Evolutionary conservation across 2,329 filamentous ascomycete species (phyloP).

Genomic region (Aureobasidium sp.): DNA sequence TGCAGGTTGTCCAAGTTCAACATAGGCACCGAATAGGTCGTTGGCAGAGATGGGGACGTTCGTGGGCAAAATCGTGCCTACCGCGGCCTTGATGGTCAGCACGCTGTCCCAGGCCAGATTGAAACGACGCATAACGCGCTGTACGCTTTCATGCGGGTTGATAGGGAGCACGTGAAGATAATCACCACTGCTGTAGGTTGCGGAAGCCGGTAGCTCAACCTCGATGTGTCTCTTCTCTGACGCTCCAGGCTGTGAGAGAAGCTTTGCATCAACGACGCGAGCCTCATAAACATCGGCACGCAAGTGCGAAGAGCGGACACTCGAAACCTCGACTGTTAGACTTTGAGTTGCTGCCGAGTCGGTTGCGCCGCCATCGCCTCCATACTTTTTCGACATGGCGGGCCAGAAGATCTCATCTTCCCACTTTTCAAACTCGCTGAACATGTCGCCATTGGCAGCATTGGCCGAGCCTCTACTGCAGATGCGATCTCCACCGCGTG

Average conservation of each 20-base stretch:
- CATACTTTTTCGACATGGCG: conserved; percentile 36
- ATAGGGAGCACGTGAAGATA: conserved; percentile 59
- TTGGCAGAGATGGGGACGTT: conserved; percentile 51
- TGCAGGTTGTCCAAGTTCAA: conserved; percentile 64
- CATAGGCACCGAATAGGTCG: conserved; percentile 58
- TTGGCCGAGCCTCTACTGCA: conserved; percentile 49
- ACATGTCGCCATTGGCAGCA: conserved; percentile 55
- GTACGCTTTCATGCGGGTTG: conserved; percentile 55
- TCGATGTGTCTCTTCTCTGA: conserved; percentile 49
- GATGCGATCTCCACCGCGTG: conserved; percentile 42
- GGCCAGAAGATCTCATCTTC: conserved; percentile 50
- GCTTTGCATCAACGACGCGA: conserved; percentile 45
- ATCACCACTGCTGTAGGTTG: conserved; percentile 63
- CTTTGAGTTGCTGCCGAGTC: conserved; percentile 20
- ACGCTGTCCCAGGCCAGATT: conserved; percentile 58
- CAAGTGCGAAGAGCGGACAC: conserved; percentile 47
- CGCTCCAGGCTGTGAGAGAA: conserved; percentile 43
- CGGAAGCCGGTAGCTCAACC: conserved; percentile 34
- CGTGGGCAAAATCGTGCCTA: conserved; percentile 59
- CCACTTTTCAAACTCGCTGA: conserved; percentile 60
- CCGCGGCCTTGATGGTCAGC: conserved; percentile 33
- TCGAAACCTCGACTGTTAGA: conserved; percentile 46
- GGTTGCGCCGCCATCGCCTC: conserved; percentile 17
- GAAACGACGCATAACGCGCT: conserved; percentile 56
- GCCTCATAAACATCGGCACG: conserved; percentile 57